Evolutionary conservation across 257 asterid genomes (phyloP).

Genomic region (Scutellaria galericulata): DNA sequence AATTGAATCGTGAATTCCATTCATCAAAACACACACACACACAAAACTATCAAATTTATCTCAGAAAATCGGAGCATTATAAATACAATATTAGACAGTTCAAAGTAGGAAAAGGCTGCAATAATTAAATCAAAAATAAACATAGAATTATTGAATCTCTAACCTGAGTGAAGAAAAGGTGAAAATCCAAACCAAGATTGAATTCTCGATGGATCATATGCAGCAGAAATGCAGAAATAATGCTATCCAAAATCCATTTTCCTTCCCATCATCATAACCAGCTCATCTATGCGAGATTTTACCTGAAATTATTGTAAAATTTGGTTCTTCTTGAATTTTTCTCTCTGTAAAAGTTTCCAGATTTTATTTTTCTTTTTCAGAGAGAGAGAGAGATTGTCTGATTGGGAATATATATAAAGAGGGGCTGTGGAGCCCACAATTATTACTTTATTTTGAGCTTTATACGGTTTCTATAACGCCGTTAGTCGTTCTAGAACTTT

Average conservation of each 20-base stretch:
- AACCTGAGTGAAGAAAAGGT: conserved; percentile 39
- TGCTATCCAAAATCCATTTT: conserved; percentile 39
- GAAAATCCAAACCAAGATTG: conserved; percentile 30
- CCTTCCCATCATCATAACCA: conserved; percentile 18
- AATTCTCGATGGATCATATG: conserved; percentile 32
- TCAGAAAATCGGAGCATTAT: conserved; percentile 11
- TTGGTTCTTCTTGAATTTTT: not conserved
- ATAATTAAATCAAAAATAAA: not conserved
- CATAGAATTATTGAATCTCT: conserved; percentile 15
- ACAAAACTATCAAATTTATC: conserved; percentile 7
- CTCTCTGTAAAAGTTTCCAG: not conserved
- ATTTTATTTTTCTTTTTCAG: not conserved
- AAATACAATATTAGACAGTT: conserved; percentile 2
- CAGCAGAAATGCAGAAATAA: conserved; percentile 27
- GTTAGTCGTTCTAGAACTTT: conserved; percentile 44
- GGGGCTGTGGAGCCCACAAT: conserved; percentile 28
- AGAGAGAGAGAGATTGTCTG: not conserved
- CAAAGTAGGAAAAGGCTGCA: not conserved
- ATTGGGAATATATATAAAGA: conserved; percentile 1
- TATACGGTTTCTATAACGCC: conserved; percentile 36
- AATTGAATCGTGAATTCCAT: not conserved
- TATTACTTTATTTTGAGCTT: conserved; percentile 7
- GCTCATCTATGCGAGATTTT: not conserved
- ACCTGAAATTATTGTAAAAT: not conserved
- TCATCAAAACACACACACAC: conserved; percentile 21